Evolutionary conservation across 306 rosid genomes (phyloP), one percentile per base, ranked within the genome.

Genomic region (Pterocarpus santalinus): DNA sequence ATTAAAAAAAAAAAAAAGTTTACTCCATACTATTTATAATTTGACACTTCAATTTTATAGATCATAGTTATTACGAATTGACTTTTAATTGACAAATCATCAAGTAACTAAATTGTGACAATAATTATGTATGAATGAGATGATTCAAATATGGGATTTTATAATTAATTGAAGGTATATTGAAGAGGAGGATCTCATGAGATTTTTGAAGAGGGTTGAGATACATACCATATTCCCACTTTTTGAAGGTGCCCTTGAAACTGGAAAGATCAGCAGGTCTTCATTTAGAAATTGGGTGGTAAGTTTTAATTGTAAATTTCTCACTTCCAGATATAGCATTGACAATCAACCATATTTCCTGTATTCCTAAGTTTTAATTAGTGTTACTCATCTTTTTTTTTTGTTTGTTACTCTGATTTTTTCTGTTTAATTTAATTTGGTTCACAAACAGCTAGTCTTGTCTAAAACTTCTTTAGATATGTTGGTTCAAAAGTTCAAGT

Each of bases 271-370:
- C 61, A 73, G 78, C 69, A 83, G 71, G 41, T 85, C 91, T 51
- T 88, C 91, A 5, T 85, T 88, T 38, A 83, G 87, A 78, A 85
- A 88, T 65, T 88, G 91, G 91, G 86, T 85, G 89, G 87, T 88
- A 83, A 80, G 89, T 84, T 52, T 69, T 67, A 5, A 67, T 5
- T 5, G 0, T 17, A 56, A 72, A 67, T 2, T 81, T 15, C 16
- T 55, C n/a, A 34, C 32, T 53, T 57, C 38, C 32, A 61, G 16
- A 61, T 7, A 56, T 32, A 47, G n/a, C 34, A 16, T 7, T 17
- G 34, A 43, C 28, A 33, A 51, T 28, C 70, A 71, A 71, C 16
- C 32, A 34, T n/a, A 51, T 60, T 43, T 39, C 51, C 7, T 14
- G 47, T 2, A 61, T n/a, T 8, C 0, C 44, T 10, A 62, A 33